Percentiles rank a stretch among this genome's conserved stretches.
phyloP scores from a whole-genome alignment of 257 asterid species.

The Leonotis leonurus region DNA sequence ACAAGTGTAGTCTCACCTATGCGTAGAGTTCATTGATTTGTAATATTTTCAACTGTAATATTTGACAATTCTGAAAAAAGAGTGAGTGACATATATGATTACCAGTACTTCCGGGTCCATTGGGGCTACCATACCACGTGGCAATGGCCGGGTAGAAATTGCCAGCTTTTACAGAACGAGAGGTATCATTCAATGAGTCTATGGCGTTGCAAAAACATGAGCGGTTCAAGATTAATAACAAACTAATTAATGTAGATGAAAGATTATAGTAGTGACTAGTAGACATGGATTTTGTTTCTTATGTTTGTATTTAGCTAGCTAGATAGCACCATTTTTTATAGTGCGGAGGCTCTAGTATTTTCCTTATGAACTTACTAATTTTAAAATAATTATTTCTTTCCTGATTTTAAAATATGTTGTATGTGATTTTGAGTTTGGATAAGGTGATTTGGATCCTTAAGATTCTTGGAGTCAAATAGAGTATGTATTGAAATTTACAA shows the following conservation, averaged over 20 bases:
- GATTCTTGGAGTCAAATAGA: no score
- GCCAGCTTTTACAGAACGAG: neutral
- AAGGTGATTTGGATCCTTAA: neutral
- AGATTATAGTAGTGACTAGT: neutral
- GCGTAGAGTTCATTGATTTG: no score
- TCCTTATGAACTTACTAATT: neutral
- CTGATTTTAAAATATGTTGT: neutral
- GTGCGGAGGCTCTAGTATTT: neutral
- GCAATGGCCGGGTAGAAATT: neutral
- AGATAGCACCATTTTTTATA: neutral
- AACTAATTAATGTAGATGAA: neutral
- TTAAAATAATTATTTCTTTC: neutral
- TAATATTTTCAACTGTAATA: neutral
- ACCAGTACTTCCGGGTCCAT: neutral
- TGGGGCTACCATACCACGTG: neutral
- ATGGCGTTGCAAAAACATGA: neutral
- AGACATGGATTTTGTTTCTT: neutral
- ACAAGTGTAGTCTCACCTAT: no score
- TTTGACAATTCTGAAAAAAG: no score
- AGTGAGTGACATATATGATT: neutral
- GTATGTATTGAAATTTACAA: neutral
- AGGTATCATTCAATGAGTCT: neutral
- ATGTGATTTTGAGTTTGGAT: neutral
- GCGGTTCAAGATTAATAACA: neutral
- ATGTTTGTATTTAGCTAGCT: neutral